Evolutionary conservation across 2,329 filamentous ascomycete genomes (phyloP).

Genomic region (Calcarisporium arbuscula): DNA sequence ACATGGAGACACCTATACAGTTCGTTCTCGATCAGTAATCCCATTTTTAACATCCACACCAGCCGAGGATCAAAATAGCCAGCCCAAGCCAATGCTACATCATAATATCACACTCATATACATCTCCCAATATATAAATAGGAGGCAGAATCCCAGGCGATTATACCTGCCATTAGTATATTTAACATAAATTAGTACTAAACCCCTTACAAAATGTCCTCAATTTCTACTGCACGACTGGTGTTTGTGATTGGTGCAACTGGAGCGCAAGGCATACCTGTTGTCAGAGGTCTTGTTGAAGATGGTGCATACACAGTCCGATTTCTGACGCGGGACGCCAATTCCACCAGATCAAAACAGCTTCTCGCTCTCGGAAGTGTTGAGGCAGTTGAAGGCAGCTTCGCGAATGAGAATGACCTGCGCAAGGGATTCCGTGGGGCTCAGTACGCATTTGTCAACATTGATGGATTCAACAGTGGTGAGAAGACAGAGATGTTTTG

Average conservation of each 20-base stretch:
- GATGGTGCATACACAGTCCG: constrained; percentile 37
- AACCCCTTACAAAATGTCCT: background rate
- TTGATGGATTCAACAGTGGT: constrained; percentile 46
- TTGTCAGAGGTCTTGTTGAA: constrained; percentile 34
- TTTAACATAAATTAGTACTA: no score
- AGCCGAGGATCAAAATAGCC: no score
- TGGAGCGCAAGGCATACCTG: constrained; percentile 44
- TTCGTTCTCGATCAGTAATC: no score
- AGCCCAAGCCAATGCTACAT: no score
- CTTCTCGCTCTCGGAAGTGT: constrained; percentile 38
- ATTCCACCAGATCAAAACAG: constrained; percentile 31
- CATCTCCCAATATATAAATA: no score
- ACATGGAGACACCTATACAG: no score
- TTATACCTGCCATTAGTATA: no score
- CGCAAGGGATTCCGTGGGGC: constrained; percentile 36
- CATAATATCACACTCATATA: no score
- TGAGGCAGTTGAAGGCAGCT: constrained; percentile 39
- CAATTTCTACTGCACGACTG: constrained; percentile 1
- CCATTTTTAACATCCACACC: no score
- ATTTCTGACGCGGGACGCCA: constrained; percentile 40
- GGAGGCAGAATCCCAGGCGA: no score
- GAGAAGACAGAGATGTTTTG: constrained; percentile 47
- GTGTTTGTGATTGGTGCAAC: constrained; percentile 41
- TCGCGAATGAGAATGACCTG: constrained; percentile 37
- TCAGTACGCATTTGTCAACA: constrained; percentile 46